Percentiles rank a stretch among this genome's conserved stretches.
phyloP scores from a whole-genome alignment of 2,329 filamentous ascomycete genomes.

The Sphaerulina populicola region DNA sequence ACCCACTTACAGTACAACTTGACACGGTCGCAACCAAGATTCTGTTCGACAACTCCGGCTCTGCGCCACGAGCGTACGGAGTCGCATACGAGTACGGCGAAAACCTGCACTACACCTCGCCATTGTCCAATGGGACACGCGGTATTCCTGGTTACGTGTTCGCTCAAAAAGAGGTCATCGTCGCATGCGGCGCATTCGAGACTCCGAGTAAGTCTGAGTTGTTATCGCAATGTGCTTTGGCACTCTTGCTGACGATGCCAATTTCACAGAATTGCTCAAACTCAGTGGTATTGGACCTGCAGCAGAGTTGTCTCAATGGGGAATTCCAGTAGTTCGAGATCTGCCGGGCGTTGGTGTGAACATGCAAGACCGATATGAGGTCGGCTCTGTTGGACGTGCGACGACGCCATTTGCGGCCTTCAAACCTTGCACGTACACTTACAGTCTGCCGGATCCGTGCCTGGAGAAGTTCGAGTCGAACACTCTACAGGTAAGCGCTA shows the following conservation, averaged over 20 bases:
- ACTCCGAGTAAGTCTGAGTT: conserved; percentile 41
- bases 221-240: not conserved
- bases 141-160: conserved; percentile 36
- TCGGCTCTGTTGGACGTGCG: conserved; percentile 37
- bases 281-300: conserved; percentile 54
- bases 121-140: conserved; percentile 26
- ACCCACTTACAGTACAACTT: conserved; percentile 47
- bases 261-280: conserved; percentile 47
- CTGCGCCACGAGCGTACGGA: conserved; percentile 40
- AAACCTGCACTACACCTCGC: conserved; percentile 34
- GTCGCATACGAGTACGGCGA: conserved; percentile 36
- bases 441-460: conserved; percentile 34
- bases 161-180: conserved; percentile 40
- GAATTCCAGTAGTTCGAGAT: conserved; percentile 48
- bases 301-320: conserved; percentile 44
- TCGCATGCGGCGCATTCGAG: conserved; percentile 44
- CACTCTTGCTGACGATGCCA: not conserved
- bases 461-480: conserved; percentile 31
- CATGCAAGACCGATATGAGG: conserved; percentile 53
- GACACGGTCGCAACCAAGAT: conserved; percentile 59
- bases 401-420: conserved; percentile 6
- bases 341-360: conserved; percentile 56
- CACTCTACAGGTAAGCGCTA: conserved; percentile 21
- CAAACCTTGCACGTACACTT: conserved; percentile 25
- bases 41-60: conserved; percentile 51